Evolutionary conservation across 768 basidiomycete species (phyloP), one percentile per base, ranked within the genome.

Genomic region (Boletus rufocinnamomeus): DNA sequence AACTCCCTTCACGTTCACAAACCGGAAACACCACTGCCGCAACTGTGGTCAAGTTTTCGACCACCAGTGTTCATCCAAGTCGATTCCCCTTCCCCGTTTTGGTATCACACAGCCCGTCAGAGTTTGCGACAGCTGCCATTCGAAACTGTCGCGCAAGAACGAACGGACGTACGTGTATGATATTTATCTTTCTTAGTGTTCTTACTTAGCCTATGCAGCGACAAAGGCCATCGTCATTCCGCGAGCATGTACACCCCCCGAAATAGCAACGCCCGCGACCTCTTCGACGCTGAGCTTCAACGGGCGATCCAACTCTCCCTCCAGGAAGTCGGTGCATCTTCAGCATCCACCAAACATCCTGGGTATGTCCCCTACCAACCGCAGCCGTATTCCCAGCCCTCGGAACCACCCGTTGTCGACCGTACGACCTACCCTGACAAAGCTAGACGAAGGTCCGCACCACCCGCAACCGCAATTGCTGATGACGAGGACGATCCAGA

Each of bases 21-120:
- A 98, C 70, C 84, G 97, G 51, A 98, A 98, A 71, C 97, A 99
- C 67, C 97, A 99, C 68, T 99, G 97, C 71, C 86, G 97, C 16
- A 98, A 98, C 72, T 99, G 97, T 74, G 97, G 97, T 9, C 88
- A 89, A 70, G 94, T 98, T 16, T 98, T 97, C 69, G 96, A 98
- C 74, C 93, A 95, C 54, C 81, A 85, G 43, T 99, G 97, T 72
- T 95, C 93, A 0, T 87, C 90, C 35, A 91, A 93, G 73, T 77
- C 81, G 3, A 84, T 93, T 73, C 78, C 93, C 0, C 80, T 98
- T 25, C 96, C 97, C 5, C 91, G 95, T 70, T 96, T 93, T 66
- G 97, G 97, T 13, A 95, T 99, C 63, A 80, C 85, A 1, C 89
- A 97, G 67, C 88, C 90, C 38, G 97, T 99, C 7, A 81, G 97